Conservation (phyloP, 345 rosid species). For the Dipteronia sinensis region DNA sequence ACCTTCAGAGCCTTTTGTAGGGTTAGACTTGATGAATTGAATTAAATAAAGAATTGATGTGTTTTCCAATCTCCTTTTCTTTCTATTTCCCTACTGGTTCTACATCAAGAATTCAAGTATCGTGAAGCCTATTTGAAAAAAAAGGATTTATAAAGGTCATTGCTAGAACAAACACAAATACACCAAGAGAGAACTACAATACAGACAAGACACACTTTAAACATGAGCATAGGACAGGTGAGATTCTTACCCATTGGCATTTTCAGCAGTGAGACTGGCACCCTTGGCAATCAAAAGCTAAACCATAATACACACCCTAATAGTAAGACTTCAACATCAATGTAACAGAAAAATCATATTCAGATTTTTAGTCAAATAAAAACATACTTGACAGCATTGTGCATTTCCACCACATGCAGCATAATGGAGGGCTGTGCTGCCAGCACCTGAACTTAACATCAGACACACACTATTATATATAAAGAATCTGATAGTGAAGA, state of each 20-base stretch:
- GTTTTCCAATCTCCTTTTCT: too few relatives aligned
- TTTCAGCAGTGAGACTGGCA: conserved; percentile 69
- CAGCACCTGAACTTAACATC: conserved; percentile 63
- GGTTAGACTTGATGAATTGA: too few relatives aligned
- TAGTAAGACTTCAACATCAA: conserved; percentile 17
- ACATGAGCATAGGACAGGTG: not conserved
- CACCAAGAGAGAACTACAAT: not conserved
- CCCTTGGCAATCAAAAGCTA: conserved; percentile 84
- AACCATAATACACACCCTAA: conserved; percentile 22
- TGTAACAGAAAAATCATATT: conserved; percentile 10
- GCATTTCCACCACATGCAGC: conserved; percentile 98
- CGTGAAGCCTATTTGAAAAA: not conserved
- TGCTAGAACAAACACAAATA: not conserved
- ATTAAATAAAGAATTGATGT: too few relatives aligned
- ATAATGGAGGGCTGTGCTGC: conserved; percentile 92
- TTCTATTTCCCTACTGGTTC: too few relatives aligned
- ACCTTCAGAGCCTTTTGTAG: too few relatives aligned
- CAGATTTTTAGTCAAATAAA: conserved; percentile 10
- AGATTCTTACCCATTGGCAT: conserved; percentile 72
- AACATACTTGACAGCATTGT: conserved; percentile 85
- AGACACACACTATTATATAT: not conserved
- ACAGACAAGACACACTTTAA: not conserved
- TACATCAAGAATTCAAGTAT: not conserved
- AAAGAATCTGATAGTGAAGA: not conserved
- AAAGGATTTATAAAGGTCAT: not conserved